Percentiles rank a stretch among this genome's conserved stretches.
Conservation (phyloP, 179 eudicot species). For the Drosera spatulata region DNA sequence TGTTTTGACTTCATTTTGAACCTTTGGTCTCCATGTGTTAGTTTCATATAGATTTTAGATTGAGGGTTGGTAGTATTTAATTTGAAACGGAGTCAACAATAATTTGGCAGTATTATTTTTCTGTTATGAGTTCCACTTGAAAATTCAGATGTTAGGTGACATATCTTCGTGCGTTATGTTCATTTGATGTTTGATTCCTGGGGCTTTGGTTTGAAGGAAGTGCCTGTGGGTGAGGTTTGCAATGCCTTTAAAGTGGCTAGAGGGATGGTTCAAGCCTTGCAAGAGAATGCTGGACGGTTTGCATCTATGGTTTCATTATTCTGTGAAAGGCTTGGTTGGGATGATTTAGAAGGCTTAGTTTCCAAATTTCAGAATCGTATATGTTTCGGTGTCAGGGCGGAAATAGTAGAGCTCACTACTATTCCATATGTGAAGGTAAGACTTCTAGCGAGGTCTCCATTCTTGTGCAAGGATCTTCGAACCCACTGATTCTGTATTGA, state of each 20-base stretch:
- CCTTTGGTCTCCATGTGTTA: neutral
- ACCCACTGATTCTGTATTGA: neutral
- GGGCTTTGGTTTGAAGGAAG: constrained; percentile 41
- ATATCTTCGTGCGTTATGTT: neutral
- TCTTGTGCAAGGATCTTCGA: neutral
- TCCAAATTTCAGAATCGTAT: constrained; percentile 94
- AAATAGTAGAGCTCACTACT: constrained; percentile 91
- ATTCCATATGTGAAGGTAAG: constrained; percentile 89
- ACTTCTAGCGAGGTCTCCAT: neutral
- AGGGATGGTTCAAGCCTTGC: constrained; percentile 96
- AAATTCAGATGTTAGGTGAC: neutral
- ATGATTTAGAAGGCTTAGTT: constrained; percentile 88
- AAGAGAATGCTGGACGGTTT: constrained; percentile 99
- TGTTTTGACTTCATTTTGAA: neutral
- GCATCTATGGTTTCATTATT: constrained; percentile 97
- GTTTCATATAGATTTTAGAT: too few species aligned
- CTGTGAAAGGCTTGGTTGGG: constrained; percentile 99
- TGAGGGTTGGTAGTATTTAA: too few species aligned
- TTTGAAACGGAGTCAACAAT: too few species aligned
- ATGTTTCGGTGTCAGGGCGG: constrained; percentile 98
- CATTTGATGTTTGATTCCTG: constrained; percentile 7
- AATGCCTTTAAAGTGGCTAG: constrained; percentile 95
- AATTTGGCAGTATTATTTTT: neutral
- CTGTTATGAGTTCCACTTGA: neutral
- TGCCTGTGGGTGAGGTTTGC: constrained; percentile 84